Evolutionary conservation across 768 basidiomycete genomes (phyloP).

Genomic region (Phanerochaete sordida): DNA sequence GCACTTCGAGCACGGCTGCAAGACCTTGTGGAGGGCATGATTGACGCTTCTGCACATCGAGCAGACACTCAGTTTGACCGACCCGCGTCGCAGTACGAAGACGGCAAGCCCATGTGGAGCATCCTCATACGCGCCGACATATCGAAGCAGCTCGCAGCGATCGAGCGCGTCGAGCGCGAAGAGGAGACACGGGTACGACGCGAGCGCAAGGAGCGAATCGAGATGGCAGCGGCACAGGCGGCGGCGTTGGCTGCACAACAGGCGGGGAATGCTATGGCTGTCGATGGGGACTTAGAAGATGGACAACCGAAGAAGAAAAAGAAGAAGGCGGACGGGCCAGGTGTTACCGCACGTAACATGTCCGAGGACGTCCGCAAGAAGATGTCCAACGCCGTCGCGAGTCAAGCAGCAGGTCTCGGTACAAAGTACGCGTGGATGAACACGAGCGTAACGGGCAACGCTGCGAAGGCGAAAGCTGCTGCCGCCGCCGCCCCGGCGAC

Average conservation of each 20-base stretch:
- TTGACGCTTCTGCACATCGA: slow-evolving; percentile 64
- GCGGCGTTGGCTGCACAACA: slow-evolving; percentile 60
- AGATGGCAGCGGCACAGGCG: slow-evolving; percentile 67
- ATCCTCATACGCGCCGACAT: slow-evolving; percentile 75
- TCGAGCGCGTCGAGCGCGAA: slow-evolving; percentile 80
- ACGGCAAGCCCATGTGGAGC: slow-evolving; percentile 79
- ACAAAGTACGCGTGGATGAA: slow-evolving; percentile 87
- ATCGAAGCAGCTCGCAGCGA: slow-evolving; percentile 67
- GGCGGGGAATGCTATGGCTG: slow-evolving; percentile 30
- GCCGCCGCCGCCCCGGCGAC: slow-evolving; percentile 28
- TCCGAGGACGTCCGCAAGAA: slow-evolving; percentile 90
- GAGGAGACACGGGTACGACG: slow-evolving; percentile 74
- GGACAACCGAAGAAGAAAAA: slow-evolving; percentile 17
- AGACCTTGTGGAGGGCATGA: slow-evolving; percentile 64
- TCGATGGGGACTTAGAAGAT: slow-evolving; percentile 20
- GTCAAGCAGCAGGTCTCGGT: slow-evolving; percentile 81
- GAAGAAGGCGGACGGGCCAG: slow-evolving; percentile 20
- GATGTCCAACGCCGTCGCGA: slow-evolving; percentile 86
- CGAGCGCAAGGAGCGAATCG: slow-evolving; percentile 76
- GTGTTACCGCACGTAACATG: slow-evolving; percentile 64
- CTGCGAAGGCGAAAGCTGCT: slow-evolving; percentile 28
- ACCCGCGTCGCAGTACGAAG: slow-evolving; percentile 60
- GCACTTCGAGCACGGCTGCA: slow-evolving; percentile 74
- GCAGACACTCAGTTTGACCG: slow-evolving; percentile 68
- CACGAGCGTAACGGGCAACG: slow-evolving; percentile 43